phyloP scores from a whole-genome alignment of 2,329 filamentous ascomycete genomes.

The Penicillium italicum region DNA sequence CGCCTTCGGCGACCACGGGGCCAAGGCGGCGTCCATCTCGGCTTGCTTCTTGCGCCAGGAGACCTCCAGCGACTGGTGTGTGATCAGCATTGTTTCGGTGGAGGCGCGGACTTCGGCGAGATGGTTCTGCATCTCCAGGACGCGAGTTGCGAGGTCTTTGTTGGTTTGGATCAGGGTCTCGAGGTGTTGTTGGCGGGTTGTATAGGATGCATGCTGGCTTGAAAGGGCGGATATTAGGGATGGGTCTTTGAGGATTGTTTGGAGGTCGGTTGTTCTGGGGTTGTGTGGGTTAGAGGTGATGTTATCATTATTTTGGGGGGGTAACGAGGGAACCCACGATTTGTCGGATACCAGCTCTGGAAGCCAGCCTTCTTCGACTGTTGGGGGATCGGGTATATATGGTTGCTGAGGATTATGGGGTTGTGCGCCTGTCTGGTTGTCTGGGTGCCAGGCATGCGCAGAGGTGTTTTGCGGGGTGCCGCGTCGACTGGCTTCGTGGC shows the following conservation, averaged over 20 bases:
- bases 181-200: constrained; percentile 62
- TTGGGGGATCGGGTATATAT: constrained; percentile 30
- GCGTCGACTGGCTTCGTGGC: constrained; percentile 64
- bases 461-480: constrained; percentile 55
- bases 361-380: constrained; percentile 66
- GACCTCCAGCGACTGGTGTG: constrained; percentile 82
- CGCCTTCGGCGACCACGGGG: constrained; percentile 79
- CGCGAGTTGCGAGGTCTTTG: constrained; percentile 58
- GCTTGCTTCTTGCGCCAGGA: constrained; percentile 85
- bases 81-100: constrained; percentile 76
- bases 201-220: constrained; percentile 69
- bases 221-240: constrained; percentile 71
- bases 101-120: constrained; percentile 56
- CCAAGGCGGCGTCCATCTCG: constrained; percentile 81
- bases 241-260: constrained; percentile 70
- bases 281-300: constrained; percentile 1
- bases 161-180: constrained; percentile 67
- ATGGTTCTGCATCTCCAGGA: constrained; percentile 45
- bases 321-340: constrained; percentile 57
- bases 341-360: constrained; percentile 74
- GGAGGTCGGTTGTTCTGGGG: constrained; percentile 51
- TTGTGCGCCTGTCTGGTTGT: constrained; percentile 12
- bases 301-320: constrained; percentile 17
- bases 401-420: constrained; percentile 8
- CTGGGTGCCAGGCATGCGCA: constrained; percentile 24